Evolutionary conservation across 2,329 filamentous ascomycete genomes (phyloP), one percentile per base, ranked within the genome.

Genomic region (Pseudogymnoascus sp.): DNA sequence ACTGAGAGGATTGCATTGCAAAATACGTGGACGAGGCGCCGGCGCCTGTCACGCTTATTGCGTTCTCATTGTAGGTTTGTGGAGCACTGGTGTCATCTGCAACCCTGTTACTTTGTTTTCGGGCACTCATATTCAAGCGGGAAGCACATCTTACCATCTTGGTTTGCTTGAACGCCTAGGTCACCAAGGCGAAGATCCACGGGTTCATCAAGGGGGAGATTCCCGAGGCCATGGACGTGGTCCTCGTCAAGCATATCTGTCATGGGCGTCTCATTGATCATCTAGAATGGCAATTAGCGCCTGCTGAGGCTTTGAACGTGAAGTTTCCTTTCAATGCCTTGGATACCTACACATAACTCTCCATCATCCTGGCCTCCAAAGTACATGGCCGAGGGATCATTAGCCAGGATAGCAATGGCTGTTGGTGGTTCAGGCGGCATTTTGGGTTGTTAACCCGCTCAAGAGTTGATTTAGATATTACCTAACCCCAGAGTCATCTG

Each of bases 211-310:
- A 33, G 31, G 11, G 77, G 70, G 66, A 82, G 74, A 65, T 76
- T 72, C 64, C 73, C 70, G 50, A 76, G 76, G 26, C 68, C 65
- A 44, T 70, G 66, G 61, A 80, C 72, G 70, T 79, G 74, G 64
- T 73, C 72, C 65, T 75, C 75, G 62, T 82, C 77, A 62, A 82
- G 71, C 75, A 82, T 80, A 60, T 70, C 71, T 4, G 67, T 68
- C 71, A 74, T 73, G 15, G 70, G 71, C 9, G 67, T 66, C 64
- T 73, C 71, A 53, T 46, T 64, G 13, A 31, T 60, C 61, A 59
- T 60, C 65, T 66, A 38, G 15, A 56, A 21, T 11, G 10, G 29
- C 3, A 19, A 56, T 56, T 56, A 56, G 50, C 31, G 2, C 17
- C 50, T 56, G 50, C 29, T 56, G 17, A 56, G 7, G 26, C 13